A percentile compares a stretch with the other conserved stretches of the same genome.
phyloP scores from a whole-genome alignment of 2,329 filamentous ascomycete genomes.

The Pseudohalonectria lignicola region DNA sequence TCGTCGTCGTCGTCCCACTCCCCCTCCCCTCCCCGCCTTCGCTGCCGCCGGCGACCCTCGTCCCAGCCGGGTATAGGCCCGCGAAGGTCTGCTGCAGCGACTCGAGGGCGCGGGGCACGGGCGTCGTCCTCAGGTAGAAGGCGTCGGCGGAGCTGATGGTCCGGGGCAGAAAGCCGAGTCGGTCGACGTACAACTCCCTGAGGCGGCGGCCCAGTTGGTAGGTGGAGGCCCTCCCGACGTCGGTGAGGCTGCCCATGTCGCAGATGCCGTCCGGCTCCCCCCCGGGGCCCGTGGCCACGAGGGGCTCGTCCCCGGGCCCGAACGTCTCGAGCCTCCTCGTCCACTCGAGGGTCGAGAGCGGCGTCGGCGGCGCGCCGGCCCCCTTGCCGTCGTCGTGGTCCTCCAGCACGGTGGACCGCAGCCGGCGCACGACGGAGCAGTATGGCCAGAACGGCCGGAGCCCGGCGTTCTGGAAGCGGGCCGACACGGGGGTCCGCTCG shows the following conservation, averaged over 20 bases:
- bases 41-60: constrained; percentile 19
- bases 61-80: constrained; percentile 57
- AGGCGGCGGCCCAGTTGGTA: constrained; percentile 57
- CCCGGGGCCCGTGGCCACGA: constrained; percentile 54
- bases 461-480: constrained; percentile 75
- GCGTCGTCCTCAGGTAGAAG: constrained; percentile 65
- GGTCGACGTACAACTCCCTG: constrained; percentile 62
- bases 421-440: constrained; percentile 64
- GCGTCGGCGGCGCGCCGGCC: constrained; percentile 15
- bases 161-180: constrained; percentile 58
- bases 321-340: constrained; percentile 76
- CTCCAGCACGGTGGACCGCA: constrained; percentile 44
- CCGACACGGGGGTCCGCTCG: constrained; percentile 72
- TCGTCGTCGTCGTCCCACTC: constrained; percentile 8
- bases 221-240: constrained; percentile 62
- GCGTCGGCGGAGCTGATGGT: constrained; percentile 39
- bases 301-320: constrained; percentile 55
- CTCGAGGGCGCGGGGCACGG: constrained; percentile 65
- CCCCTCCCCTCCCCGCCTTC: background rate
- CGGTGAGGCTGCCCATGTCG: constrained; percentile 66
- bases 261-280: constrained; percentile 74
- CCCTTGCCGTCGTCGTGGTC: constrained; percentile 17
- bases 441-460: constrained; percentile 76
- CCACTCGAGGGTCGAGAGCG: constrained; percentile 42
- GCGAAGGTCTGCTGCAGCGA: constrained; percentile 66